phyloP scores from a whole-genome alignment of 129 eudicot genomes.

The Flaveria trinervia region DNA sequence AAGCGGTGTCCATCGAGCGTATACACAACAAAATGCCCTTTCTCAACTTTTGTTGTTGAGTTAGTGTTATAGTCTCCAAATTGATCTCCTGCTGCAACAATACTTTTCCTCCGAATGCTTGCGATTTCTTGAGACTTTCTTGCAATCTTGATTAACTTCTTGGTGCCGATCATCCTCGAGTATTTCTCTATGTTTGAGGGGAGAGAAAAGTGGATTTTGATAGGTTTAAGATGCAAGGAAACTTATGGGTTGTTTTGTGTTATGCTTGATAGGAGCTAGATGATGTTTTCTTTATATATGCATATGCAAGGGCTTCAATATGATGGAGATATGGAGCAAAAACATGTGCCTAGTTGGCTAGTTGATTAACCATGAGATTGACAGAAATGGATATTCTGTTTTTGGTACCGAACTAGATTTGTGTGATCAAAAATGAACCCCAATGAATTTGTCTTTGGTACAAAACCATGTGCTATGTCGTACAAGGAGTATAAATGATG shows the following conservation, averaged over 20 bases:
- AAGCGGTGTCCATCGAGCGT: conserved; percentile 42
- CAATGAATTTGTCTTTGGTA: not conserved
- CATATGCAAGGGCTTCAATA: conserved; percentile 12
- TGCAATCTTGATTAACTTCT: conserved; percentile 42
- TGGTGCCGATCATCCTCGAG: conserved; percentile 24
- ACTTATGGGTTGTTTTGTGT: not conserved
- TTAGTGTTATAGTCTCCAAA: not conserved
- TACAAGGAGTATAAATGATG: conserved; percentile 3
- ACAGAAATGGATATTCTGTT: not conserved
- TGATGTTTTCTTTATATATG: not conserved
- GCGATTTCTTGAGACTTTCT: conserved; percentile 35
- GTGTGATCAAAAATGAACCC: conserved; percentile 5
- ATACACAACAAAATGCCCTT: conserved; percentile 55
- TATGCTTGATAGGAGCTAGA: conserved; percentile 5
- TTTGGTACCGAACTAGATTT: not conserved
- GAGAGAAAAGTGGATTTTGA: not conserved
- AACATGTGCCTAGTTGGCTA: conserved; percentile 12
- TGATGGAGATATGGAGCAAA: conserved; percentile 22
- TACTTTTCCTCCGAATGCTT: conserved; percentile 17
- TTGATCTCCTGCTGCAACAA: conserved; percentile 10
- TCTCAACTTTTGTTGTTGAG: conserved; percentile 17
- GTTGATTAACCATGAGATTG: conserved; percentile 12
- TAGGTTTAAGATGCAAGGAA: not conserved
- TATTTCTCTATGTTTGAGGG: not conserved
- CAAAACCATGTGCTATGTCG: conserved; percentile 18